Percentiles rank a stretch among this genome's conserved stretches.
These are phyloP conservation scores for Phytophthora meadii DNA, from an alignment of 352 stramenopile genomes.

Conservation along the genomic window DNA sequence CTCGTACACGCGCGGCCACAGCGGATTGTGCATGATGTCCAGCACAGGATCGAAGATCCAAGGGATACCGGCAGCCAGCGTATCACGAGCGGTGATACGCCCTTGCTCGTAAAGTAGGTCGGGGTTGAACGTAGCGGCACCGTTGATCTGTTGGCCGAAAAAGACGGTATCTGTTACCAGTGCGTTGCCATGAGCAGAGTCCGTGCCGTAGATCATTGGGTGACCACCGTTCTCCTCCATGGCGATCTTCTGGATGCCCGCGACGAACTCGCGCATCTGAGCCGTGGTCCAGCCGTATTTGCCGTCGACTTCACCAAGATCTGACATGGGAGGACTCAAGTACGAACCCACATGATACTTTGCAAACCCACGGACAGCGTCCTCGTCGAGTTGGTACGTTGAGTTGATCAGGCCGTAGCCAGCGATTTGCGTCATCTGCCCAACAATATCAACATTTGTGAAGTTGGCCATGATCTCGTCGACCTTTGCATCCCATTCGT, in stretches of 20 bases:
- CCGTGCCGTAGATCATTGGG: constrained; percentile 84
- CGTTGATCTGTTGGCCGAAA: constrained; percentile 87
- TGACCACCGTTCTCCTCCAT: constrained; percentile 62
- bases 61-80: constrained; percentile 73
- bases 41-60: constrained; percentile 91
- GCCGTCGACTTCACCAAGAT: constrained; percentile 14
- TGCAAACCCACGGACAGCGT: constrained; percentile 60
- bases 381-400: constrained; percentile 62
- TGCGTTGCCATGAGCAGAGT: constrained; percentile 87
- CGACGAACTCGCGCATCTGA: constrained; percentile 72
- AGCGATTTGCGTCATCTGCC: constrained; percentile 91
- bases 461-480: constrained; percentile 38
- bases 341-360: constrained; percentile 86
- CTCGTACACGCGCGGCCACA: constrained; percentile 89
- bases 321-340: constrained; percentile 59
- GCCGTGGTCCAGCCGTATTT: constrained; percentile 42
- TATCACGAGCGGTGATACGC: constrained; percentile 54
- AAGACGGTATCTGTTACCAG: constrained; percentile 78
- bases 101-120: constrained; percentile 64
- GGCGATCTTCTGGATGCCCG: constrained; percentile 79
- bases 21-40: constrained; percentile 79
- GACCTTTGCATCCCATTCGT: constrained; percentile 31
- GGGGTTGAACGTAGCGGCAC: constrained; percentile 87
- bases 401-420: constrained; percentile 67
- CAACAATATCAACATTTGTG: constrained; percentile 50